These are phyloP conservation scores for Hanseniaspora vineae DNA, from an alignment of 805 yeast species.

Conservation along the genomic window DNA sequence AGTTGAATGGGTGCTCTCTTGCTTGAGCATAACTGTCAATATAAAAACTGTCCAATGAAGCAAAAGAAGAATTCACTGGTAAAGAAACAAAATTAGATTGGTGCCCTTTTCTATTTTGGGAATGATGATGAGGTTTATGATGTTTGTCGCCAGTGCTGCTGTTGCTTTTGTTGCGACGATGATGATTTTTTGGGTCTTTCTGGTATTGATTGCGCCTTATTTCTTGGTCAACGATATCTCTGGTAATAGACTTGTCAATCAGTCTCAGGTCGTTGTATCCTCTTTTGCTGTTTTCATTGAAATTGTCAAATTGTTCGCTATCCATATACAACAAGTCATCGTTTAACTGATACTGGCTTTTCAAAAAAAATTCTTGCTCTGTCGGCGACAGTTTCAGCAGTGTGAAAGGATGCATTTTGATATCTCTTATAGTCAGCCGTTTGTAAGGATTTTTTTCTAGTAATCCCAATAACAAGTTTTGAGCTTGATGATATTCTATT, in stretches of 20 bases:
- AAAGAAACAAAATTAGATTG: conserved; percentile 37
- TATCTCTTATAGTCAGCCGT: conserved; percentile 57
- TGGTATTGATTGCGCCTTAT: conserved; percentile 18
- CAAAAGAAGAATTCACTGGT: conserved; percentile 63
- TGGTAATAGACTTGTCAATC: conserved; percentile 6
- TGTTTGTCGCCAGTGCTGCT: too few relatives aligned
- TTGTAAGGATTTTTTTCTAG: conserved; percentile 56
- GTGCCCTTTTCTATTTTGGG: conserved; percentile 11
- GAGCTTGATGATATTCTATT: conserved; percentile 29
- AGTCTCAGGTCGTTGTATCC: background rate
- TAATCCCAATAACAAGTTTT: conserved; percentile 47
- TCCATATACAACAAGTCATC: conserved; percentile 2
- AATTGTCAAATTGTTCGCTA: conserved; percentile 4
- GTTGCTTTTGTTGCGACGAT: conserved; percentile 5
- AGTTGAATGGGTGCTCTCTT: background rate
- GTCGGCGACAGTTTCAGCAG: conserved; percentile 27
- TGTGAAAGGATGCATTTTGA: conserved; percentile 67
- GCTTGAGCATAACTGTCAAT: conserved; percentile 34
- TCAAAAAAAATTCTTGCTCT: conserved; percentile 12
- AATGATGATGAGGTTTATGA: conserved; percentile 1
- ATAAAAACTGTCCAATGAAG: conserved; percentile 60
- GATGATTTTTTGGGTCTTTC: background rate
- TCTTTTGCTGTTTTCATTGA: conserved; percentile 4
- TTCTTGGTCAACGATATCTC: conserved; percentile 13
- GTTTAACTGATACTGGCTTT: conserved; percentile 1